Evolutionary conservation across 202 grass and related monocot genomes (phyloP), one percentile per base, ranked within the genome.

Genomic region (Schoenoplectus tabernaemontani): DNA sequence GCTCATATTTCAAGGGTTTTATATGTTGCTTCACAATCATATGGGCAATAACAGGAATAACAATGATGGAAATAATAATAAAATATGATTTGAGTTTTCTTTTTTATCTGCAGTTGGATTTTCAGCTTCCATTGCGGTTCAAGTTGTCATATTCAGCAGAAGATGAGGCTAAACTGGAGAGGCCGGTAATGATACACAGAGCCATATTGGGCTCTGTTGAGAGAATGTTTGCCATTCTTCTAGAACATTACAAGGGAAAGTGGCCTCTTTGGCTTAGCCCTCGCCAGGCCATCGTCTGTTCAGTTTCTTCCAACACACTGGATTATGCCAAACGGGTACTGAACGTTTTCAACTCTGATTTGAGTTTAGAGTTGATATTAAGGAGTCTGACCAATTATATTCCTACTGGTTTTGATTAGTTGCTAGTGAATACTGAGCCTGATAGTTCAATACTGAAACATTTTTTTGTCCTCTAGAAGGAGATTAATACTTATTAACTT

Each of bases 211-310:
- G 96, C 36, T 98, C 96, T 64, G 96, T 98, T 57, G 96, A 98
- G 88, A 88, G 96, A 75, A 98, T 98, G 96, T 57, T 98, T 86
- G 96, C 96, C n/a, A 95, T 98, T 84, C 91, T 98, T 73, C 88
- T 98, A 85, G 96, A 98, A 83, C 96, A 98, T 87, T 98, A 98
- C 78, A 98, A 95, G 76, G 96, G 96, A 81, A 98, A 98, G 85
- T 98, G 96, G 96, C 96, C 96, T 9, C 84, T 98, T 47, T 98
- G 96, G 96, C 78, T 98, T 46, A 98, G 96, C 86, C 96, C 96
- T 83, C 96, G 96, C 30, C 96, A 98, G 84, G 96, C 86, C 75
- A 92, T 98, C 80, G 89, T 98, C 60, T 98, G 96, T 74, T 90
- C 88, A 43, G 75, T 98, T 68, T 92, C 89, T 59, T 79, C 87